A percentile compares a stretch with the other conserved stretches of the same genome.
Conservation (phyloP, 148 eudicot species). For the Arctostaphylos glauca region DNA sequence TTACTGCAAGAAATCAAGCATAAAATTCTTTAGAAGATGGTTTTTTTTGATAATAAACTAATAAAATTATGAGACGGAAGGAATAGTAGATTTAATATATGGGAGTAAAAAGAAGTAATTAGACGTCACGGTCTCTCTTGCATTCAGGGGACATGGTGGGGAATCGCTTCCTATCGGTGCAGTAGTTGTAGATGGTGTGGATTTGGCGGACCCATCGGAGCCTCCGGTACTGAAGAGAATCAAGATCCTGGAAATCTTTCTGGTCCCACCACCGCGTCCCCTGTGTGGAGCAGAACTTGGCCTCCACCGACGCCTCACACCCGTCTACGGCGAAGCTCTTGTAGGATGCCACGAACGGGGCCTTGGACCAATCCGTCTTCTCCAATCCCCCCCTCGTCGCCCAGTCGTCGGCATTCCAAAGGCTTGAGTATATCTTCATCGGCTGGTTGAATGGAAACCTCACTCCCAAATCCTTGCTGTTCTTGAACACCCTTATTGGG, state of each 20-base stretch:
- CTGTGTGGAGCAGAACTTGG: constrained; percentile 29
- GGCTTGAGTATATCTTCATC: constrained; percentile 35
- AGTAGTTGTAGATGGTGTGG: constrained; percentile 30
- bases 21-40: too few species aligned
- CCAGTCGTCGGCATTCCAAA: constrained; percentile 38
- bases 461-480: constrained; percentile 30
- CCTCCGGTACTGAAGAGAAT: constrained; percentile 24
- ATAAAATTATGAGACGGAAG: too few species aligned
- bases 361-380: constrained; percentile 34
- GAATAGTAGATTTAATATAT: too few species aligned
- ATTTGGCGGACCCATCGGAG: constrained; percentile 26
- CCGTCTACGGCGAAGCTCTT: constrained; percentile 24
- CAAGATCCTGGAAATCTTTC: constrained; percentile 30
- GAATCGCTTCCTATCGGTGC: constrained; percentile 20
- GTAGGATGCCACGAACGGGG: constrained; percentile 32
- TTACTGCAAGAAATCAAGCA: too few species aligned
- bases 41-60: too few species aligned
- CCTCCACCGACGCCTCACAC: constrained; percentile 29
- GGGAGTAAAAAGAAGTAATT: background rate
- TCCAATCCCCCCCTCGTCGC: constrained; percentile 35
- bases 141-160: constrained; percentile 27
- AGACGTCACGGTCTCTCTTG: constrained; percentile 25
- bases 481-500: constrained; percentile 31
- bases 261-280: constrained; percentile 35
- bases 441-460: constrained; percentile 30